phyloP scores from a whole-genome alignment of 257 asterid genomes.

The Craterostigma plantagineum region DNA sequence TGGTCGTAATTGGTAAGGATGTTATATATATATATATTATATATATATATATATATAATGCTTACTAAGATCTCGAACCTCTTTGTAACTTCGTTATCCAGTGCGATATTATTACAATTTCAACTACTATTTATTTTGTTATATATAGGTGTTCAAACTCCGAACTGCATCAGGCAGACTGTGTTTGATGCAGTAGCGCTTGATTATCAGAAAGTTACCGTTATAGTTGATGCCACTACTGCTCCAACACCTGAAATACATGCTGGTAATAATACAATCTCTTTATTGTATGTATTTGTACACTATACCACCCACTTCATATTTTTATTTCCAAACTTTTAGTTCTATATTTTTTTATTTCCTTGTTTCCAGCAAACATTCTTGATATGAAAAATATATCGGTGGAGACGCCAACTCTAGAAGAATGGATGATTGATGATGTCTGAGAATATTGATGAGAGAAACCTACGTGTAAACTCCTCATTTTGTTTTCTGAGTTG shows the following conservation, averaged over 20 bases:
- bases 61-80: no score
- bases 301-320: no score
- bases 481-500: no score
- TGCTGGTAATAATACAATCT: conserved; percentile 30
- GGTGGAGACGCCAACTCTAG: background rate
- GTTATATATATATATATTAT: no score
- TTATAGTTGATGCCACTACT: conserved; percentile 69
- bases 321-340: background rate
- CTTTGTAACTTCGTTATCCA: no score
- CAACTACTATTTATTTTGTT: no score
- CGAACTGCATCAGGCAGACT: conserved; percentile 76
- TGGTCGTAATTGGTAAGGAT: conserved; percentile 50
- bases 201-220: conserved; percentile 45
- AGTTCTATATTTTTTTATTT: background rate
- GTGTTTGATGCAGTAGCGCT: conserved; percentile 78
- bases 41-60: no score
- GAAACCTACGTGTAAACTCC: no score
- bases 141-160: conserved; percentile 83
- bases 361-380: conserved; percentile 1
- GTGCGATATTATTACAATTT: no score
- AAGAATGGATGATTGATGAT: conserved; percentile 2
- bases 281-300: no score
- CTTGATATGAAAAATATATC: background rate
- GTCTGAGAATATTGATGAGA: no score
- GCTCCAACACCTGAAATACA: conserved; percentile 77